Evolutionary conservation across 106 monocot genomes (phyloP), one percentile per base, ranked within the genome.

Genomic region (Dioscorea zingiberensis): DNA sequence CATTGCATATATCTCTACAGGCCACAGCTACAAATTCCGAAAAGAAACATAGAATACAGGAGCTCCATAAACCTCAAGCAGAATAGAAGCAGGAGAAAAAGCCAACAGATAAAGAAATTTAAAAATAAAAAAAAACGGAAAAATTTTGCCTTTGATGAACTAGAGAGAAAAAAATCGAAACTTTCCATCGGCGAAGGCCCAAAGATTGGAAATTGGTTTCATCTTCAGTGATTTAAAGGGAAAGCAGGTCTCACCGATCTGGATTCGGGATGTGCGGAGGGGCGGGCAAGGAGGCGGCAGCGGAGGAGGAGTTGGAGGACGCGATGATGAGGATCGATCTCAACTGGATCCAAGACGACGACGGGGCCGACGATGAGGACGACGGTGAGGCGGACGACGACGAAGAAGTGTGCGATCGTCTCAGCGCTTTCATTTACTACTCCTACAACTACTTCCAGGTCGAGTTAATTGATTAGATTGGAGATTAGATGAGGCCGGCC

Each of bases 321-420:
- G 79, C 82, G 54, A 85, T 72, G 29, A 85, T 70, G 38, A 89
- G 85, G 44, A 85, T 72, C 76, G 85, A 85, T 69, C 85, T 69
- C 68, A 85, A 62, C 59, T 82, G 82, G 65, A 81, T 68, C 85
- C 89, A 82, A 57, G 82, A 81, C 48, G 78, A 81, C 32, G 74
- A 58, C 28, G 76, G 25, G 19, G 68, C 61, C 8, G 69, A 49
- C 5, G 68, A 57, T 24, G 74, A 48, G 54, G 79, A 55, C 71
- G 55, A 29, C 46, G 55, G 70, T 51, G 68, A 67, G 60, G 29
- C 67, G 71, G 65, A 75, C 47, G 30, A 74, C 80, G 67, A 48
- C 13, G 53, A 64, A 4, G 64, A 55, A 25, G 76, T 74, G 58
- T 76, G 55, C 25, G 81, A 63, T 73, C 64, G 73, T 56, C 73